phyloP scores from a whole-genome alignment of 2,329 filamentous ascomycete species.

The Hypoxylon sp. region DNA sequence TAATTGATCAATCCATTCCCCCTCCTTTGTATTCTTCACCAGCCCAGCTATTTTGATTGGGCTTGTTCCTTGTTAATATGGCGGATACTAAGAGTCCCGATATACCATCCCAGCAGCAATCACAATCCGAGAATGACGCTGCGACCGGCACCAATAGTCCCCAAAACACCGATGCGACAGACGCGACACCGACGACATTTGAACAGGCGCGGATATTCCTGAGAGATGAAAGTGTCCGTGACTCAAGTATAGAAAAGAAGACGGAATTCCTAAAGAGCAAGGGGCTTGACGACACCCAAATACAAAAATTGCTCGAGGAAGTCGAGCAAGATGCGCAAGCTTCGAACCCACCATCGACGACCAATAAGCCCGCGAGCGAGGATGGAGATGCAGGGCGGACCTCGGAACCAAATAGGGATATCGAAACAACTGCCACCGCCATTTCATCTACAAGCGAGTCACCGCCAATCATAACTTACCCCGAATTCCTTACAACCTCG shows the following conservation, averaged over 20 bases:
- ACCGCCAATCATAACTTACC: constrained; percentile 77
- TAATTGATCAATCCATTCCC: constrained; percentile 4
- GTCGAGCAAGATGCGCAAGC: constrained; percentile 31
- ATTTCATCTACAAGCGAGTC: constrained; percentile 58
- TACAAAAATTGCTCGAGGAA: constrained; percentile 73
- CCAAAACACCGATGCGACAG: constrained; percentile 45
- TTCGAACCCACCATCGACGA: constrained; percentile 22
- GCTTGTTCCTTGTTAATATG: constrained; percentile 27
- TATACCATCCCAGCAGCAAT: constrained; percentile 48
- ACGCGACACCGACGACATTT: constrained; percentile 55
- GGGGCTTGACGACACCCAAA: constrained; percentile 76
- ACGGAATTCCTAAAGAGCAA: constrained; percentile 83
- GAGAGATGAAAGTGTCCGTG: constrained; percentile 78
- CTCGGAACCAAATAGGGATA: constrained; percentile 7
- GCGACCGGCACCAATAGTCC: constrained; percentile 40
- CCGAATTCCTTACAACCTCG: constrained; percentile 75
- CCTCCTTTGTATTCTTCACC: not conserved
- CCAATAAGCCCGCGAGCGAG: constrained; percentile 10
- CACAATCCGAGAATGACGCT: constrained; percentile 32
- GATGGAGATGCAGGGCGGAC: constrained; percentile 3
- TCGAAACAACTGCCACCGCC: constrained; percentile 22
- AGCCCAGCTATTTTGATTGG: not conserved
- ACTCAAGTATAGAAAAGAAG: constrained; percentile 80
- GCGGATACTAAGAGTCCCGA: constrained; percentile 41
- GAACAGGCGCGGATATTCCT: constrained; percentile 84